Percentiles rank a stretch among this genome's conserved stretches.
Evolutionary conservation across 2,329 filamentous ascomycete species (phyloP).

Genomic region (Hypoxylon sp.): DNA sequence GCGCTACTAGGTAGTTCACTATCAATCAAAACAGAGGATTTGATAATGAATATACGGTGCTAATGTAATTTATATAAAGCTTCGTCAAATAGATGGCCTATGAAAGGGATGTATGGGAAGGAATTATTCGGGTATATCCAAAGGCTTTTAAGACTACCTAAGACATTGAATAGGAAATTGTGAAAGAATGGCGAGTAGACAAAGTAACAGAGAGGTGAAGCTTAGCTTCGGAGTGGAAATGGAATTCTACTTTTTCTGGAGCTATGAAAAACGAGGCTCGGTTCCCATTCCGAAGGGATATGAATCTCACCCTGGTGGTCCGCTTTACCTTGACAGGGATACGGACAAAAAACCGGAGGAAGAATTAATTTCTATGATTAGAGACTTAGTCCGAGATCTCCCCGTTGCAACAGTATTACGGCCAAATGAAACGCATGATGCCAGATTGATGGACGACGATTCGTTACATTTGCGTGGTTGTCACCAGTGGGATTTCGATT

Average conservation of each 20-base stretch:
- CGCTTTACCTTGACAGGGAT: constrained; percentile 1
- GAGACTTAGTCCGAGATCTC: not conserved
- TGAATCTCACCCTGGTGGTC: constrained; percentile 4
- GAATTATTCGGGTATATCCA: not conserved
- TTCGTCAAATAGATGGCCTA: not conserved
- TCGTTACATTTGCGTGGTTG: not conserved
- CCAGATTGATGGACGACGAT: not conserved
- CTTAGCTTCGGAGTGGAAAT: constrained; percentile 37
- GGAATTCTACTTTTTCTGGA: constrained; percentile 27
- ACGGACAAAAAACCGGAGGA: not conserved
- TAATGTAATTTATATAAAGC: not conserved
- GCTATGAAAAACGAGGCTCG: too few relatives aligned
- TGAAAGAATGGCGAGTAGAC: not conserved
- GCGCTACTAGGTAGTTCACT: not conserved
- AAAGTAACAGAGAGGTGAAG: not conserved
- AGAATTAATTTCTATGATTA: not conserved
- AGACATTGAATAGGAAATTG: not conserved
- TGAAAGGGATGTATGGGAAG: not conserved
- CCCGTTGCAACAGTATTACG: not conserved
- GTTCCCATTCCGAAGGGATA: not conserved
- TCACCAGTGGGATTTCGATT: not conserved
- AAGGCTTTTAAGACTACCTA: not conserved
- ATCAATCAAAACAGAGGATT: not conserved
- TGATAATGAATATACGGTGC: not conserved
- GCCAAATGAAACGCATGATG: not conserved